phyloP scores from a whole-genome alignment of 1,284 basidiomycete genomes.

The Leccinum subrobustum region DNA sequence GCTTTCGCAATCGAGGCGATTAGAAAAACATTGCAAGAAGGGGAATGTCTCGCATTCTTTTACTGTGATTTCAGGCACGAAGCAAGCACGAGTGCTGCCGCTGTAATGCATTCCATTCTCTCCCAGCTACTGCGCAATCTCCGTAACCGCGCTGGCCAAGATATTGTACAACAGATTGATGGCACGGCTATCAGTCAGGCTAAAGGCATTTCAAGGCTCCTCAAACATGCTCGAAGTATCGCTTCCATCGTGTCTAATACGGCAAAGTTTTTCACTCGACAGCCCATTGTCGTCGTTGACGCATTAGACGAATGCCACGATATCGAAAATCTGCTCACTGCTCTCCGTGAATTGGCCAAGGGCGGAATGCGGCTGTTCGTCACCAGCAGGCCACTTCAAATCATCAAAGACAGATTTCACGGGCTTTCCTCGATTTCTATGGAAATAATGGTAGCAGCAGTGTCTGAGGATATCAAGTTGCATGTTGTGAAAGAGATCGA shows the following conservation, averaged over 20 bases:
- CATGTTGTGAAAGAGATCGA: constrained; percentile 2
- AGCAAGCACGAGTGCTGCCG: neutral
- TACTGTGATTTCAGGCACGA: constrained; percentile 12
- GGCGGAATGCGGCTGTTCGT: neutral
- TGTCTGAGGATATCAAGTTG: neutral
- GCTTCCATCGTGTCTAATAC: neutral
- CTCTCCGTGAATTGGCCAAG: neutral
- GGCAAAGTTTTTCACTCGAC: neutral
- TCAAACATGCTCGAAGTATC: neutral
- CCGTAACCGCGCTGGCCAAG: too few relatives aligned
- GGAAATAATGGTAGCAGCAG: neutral
- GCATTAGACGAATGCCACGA: constrained; percentile 8
- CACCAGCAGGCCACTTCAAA: neutral
- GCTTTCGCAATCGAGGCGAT: neutral
- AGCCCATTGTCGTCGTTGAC: constrained; percentile 4
- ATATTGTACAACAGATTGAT: too few relatives aligned
- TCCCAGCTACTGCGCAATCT: constrained; percentile 3
- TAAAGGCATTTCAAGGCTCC: too few relatives aligned
- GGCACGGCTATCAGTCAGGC: too few relatives aligned
- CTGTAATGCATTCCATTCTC: constrained; percentile 5
- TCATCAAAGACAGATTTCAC: neutral
- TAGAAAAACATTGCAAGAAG: neutral
- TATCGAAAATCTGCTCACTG: neutral
- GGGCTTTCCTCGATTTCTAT: neutral
- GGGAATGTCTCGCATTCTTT: constrained; percentile 6